phyloP scores from a whole-genome alignment of 2,329 filamentous ascomycete species.

The Verticillium zaregamsianum region DNA sequence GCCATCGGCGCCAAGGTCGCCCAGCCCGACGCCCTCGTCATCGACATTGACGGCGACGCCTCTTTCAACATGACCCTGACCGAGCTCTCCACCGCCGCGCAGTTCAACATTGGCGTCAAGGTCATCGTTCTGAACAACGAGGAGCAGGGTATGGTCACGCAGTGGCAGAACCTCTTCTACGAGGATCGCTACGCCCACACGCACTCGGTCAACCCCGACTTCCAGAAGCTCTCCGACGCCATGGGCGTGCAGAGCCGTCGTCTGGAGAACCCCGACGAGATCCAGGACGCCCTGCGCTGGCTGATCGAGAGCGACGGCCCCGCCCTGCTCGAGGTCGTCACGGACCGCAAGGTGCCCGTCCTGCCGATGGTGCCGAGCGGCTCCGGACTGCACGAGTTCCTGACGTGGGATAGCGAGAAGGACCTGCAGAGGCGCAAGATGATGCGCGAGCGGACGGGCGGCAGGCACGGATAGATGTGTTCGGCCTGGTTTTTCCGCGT shows the following conservation, averaged over 20 bases:
- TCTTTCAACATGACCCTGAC: slow-evolving; percentile 99
- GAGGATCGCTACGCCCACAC: slow-evolving; percentile 90
- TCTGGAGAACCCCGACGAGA: slow-evolving; percentile 69
- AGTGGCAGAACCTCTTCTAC: slow-evolving; percentile 98
- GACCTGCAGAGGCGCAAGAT: slow-evolving; percentile 63
- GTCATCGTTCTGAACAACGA: slow-evolving; percentile 94
- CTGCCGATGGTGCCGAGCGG: slow-evolving; percentile 94
- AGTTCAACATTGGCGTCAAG: slow-evolving; percentile 97
- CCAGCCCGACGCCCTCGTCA: slow-evolving; percentile 72
- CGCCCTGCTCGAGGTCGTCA: slow-evolving; percentile 85
- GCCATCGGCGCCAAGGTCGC: slow-evolving; percentile 92
- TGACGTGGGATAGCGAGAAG: slow-evolving; percentile 76
- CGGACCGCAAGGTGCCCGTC: slow-evolving; percentile 90
- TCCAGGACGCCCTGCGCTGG: slow-evolving; percentile 78
- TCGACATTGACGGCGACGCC: slow-evolving; percentile 97
- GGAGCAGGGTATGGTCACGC: slow-evolving; percentile 97
- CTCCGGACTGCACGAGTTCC: slow-evolving; percentile 84
- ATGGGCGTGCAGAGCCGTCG: slow-evolving; percentile 81
- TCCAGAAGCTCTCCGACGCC: slow-evolving; percentile 85
- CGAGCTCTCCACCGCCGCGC: slow-evolving; percentile 85
- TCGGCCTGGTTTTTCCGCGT: neutral
- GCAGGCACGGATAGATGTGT: slow-evolving; percentile 24
- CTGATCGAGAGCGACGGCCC: slow-evolving; percentile 87
- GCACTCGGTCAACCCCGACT: slow-evolving; percentile 93
- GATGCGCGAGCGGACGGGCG: slow-evolving; percentile 60